phyloP scores from a whole-genome alignment of 345 rosid species.

The Eutrema yunnanense region DNA sequence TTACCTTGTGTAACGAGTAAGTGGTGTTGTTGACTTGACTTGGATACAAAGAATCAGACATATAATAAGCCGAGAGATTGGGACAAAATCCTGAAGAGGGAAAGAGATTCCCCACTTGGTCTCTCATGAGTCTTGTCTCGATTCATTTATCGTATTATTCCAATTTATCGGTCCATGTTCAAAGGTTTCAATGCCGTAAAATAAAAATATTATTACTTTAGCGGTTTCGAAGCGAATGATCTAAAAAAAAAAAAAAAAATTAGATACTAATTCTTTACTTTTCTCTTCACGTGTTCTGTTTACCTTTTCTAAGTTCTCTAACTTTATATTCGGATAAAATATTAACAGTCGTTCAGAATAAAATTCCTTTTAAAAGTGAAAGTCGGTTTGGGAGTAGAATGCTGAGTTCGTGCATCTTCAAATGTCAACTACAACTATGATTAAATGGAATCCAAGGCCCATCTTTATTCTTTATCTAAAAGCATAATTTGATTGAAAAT shows the following conservation, averaged over 20 bases:
- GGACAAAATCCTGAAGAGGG: constrained; percentile 15
- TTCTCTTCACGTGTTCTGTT: constrained; percentile 21
- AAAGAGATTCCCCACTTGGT: constrained; percentile 32
- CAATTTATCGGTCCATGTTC: constrained; percentile 21
- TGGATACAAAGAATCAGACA: constrained; percentile 21
- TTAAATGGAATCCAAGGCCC: constrained; percentile 4
- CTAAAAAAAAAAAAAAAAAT: constrained; percentile 10
- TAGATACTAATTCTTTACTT: background rate
- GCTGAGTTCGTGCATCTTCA: constrained; percentile 23
- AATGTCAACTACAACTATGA: constrained; percentile 18
- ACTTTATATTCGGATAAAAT: background rate
- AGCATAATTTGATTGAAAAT: background rate
- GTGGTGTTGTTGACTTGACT: constrained; percentile 11
- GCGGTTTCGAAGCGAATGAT: constrained; percentile 4
- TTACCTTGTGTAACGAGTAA: background rate
- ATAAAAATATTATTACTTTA: background rate
- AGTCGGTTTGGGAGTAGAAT: constrained; percentile 16
- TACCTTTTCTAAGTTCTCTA: constrained; percentile 11
- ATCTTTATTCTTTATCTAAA: constrained; percentile 1
- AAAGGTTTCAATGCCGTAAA: constrained; percentile 6
- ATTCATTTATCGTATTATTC: constrained; percentile 2
- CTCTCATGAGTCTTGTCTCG: constrained; percentile 17
- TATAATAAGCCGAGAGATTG: constrained; percentile 11
- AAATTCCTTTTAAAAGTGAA: constrained; percentile 1
- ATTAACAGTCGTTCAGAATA: background rate